These are phyloP conservation scores for California macrophylla DNA, from an alignment of 441 rosid genomes.

Conservation along the genomic window DNA sequence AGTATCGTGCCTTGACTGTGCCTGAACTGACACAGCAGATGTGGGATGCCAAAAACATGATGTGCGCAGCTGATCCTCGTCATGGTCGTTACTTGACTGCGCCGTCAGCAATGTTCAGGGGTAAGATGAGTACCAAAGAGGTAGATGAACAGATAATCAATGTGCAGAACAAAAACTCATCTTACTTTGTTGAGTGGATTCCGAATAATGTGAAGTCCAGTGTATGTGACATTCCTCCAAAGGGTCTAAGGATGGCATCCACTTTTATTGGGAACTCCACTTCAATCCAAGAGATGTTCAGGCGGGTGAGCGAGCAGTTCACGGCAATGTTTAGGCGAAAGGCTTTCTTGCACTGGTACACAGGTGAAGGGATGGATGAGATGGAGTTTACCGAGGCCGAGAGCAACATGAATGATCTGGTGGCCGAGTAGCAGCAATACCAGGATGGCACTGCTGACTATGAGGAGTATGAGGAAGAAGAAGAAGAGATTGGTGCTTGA, in stretches of 20 bases:
- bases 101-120: background rate
- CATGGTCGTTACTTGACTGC: background rate
- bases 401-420: conserved; percentile 38
- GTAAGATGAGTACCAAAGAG: background rate
- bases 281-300: conserved; percentile 16
- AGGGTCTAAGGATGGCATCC: conserved; percentile 14
- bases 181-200: background rate
- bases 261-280: conserved; percentile 47
- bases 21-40: conserved; percentile 15
- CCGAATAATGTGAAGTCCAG: conserved; percentile 14
- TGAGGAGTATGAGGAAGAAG: conserved; percentile 49
- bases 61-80: background rate
- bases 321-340: conserved; percentile 76
- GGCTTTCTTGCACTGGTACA: conserved; percentile 82
- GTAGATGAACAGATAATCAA: background rate
- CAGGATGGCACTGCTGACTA: conserved; percentile 78
- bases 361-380: conserved; percentile 73
- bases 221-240: conserved; percentile 17
- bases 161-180: background rate
- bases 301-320: conserved; percentile 75
- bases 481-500: conserved; percentile 19
- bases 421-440: conserved; percentile 69
- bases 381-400: conserved; percentile 75
- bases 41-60: conserved; percentile 7
- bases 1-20: conserved; percentile 15